Evolutionary conservation across 331 rosid species (phyloP), one percentile per base, ranked within the genome.

Genomic region (Rosa hybrid): DNA sequence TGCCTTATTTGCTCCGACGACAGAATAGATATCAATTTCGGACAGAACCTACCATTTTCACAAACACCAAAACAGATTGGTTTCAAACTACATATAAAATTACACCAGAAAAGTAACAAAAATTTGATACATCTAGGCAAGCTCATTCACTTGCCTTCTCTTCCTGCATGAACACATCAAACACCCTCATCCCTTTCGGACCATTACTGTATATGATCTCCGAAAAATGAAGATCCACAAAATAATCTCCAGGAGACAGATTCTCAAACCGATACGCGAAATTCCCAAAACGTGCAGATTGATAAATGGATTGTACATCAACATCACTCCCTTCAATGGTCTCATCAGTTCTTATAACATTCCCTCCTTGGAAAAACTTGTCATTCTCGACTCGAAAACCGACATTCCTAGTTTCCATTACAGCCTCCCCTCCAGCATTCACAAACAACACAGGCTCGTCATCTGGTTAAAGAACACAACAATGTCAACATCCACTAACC

Each of bases 351-450:
- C 82, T 70, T 20, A 78, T 25, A 56, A 78, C 69, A 18, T 69
- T 42, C 41, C 82, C 82, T 16, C 82, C 77, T 25, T 56, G 70
- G 30, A 69, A 78, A 78, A 70, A 78, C 5, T 18, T 46, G 17
- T 78, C 77, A 11, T 38, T 21, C 56, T 42, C 59, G 13, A 78
- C 57, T 25, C 4, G 21, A 69, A 78, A 42, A 56, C 44, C 69
- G 5, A 41, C 21, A 41, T 54, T 23, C 8, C 42, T 25, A 38
- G 27, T 39, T 38, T 68, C 81, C 18, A 8, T 4, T n/a, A 51
- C 4, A 44, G 48, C 81, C 68, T 78, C 76, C 50, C 81, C 76
- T 68, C 81, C 81, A 70, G 81, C 76, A 54, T 78, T 78, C 81
- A 78, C 76, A 53, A 78, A 78, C 75, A 68, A 16, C 54, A 78